phyloP scores from a whole-genome alignment of 176 grass and related monocot genomes.

The Secale cereale region DNA sequence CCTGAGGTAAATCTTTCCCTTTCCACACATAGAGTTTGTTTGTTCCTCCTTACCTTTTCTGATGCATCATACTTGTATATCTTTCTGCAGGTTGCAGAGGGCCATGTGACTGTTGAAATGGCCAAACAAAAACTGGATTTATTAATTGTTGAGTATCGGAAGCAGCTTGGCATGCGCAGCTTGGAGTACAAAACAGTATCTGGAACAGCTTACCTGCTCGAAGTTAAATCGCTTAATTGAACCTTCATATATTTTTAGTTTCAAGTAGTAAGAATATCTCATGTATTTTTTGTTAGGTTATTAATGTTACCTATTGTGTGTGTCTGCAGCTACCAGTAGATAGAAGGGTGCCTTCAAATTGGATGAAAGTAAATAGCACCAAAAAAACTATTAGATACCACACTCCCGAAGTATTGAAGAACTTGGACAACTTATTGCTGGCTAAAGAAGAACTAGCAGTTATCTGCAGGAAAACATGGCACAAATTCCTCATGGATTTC shows the following conservation, averaged over 20 bases:
- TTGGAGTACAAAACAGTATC: constrained; percentile 85
- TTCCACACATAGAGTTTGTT: constrained; percentile 8
- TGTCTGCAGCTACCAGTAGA: constrained; percentile 59
- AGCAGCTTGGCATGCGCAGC: constrained; percentile 62
- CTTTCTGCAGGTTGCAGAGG: constrained; percentile 54
- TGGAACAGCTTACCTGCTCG: constrained; percentile 78
- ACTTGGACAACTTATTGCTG: constrained; percentile 67
- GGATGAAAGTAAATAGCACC: constrained; percentile 88
- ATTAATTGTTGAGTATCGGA: constrained; percentile 69
- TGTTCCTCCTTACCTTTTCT: constrained; percentile 14
- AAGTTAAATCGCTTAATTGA: constrained; percentile 64
- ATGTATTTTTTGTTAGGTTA: constrained; percentile 12
- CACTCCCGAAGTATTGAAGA: constrained; percentile 70
- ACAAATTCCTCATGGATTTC: constrained; percentile 68
- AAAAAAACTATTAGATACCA: constrained; percentile 86
- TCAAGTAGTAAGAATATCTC: constrained; percentile 19
- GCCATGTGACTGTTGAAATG: constrained; percentile 58
- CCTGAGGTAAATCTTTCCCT: constrained; percentile 55
- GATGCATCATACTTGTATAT: constrained; percentile 21
- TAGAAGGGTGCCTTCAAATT: constrained; percentile 72
- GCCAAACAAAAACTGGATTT: constrained; percentile 63
- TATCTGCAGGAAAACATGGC: constrained; percentile 74
- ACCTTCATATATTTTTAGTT: constrained; percentile 23
- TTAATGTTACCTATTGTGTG: constrained; percentile 32
- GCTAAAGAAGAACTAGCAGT: constrained; percentile 80